Base-by-base conservation (phyloP, 139 green algal species). In the Nannochloris sp. region DNA sequence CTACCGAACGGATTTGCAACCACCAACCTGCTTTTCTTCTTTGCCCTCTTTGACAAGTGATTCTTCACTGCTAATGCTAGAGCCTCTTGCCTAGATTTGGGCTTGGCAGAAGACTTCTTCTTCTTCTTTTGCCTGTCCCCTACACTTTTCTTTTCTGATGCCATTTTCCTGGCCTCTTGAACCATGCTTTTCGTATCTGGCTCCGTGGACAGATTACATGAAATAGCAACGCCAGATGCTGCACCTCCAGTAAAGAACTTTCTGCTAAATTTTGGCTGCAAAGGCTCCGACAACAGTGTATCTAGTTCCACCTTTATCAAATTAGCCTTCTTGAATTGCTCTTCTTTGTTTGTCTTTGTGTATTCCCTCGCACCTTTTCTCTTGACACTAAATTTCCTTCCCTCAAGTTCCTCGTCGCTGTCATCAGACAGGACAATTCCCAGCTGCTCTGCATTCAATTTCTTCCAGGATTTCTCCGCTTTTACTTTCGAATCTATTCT, bases 381-480 rank as follows among this genome's bases (percentile, higher is more conserved):
- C 37, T 66, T 65, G 29, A 74, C 63, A 17, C 67, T 50, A n/a
- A 43, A 59, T 50, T 59, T 56, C 36, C 59, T 58, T 51, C 61
- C 61, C 55, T 67, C 48, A 33, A 59, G 37, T 23, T 14, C 64
- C 46, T 76, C 63, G 17, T 74, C 64, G n/a, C 74, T 65, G 43
- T 53, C 40, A 28, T 71, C 71, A 29, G 49, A 66, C 29, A 84
- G 49, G 43, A 69, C 69, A 29, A 77, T 61, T 9, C 49, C 66
- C 50, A 79, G 48, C 48, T 78, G 67, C 56, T 82, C 71, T 14
- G 84, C 83, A 28, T 82, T 79, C 29, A 49, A 62, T 36, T 56
- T 61, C 46, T 55, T 53, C 87, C 87, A 95, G 0, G 58, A 43
- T 14, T 51, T 12, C 9, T 90, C 82, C 2, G 83, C 85, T 5